Base-by-base conservation (phyloP, 805 yeast species). In the Schizosaccharomyces osmophilus region DNA sequence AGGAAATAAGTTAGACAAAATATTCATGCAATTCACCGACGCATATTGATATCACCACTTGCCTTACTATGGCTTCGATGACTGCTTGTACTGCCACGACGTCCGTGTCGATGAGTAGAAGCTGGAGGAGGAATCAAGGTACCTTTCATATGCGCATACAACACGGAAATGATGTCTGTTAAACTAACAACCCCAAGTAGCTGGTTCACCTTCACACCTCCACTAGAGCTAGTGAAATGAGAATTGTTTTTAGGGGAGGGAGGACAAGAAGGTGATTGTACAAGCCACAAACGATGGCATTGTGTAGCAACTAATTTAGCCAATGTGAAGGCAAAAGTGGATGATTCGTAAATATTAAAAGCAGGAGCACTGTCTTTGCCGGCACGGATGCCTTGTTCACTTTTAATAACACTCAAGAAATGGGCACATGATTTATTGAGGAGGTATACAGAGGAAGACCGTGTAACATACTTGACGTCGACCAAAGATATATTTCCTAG, bases 361-460 rank as follows among this genome's bases (percentile, higher is more conserved):
- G 93, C 90, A 19, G 98, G 98, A 77, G 84, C 90, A 54, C 94
- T 87, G 74, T 90, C 98, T 72, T 89, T 88, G 61, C 96, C 96
- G 69, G 88, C 89, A 68, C 84, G 94, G 41, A 90, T 77, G 24
- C 98, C 98, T 69, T 95, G 82, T 62, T 83, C 83, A 65, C 85
- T 83, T 65, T 93, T 78, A 64, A 89, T 88, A 64, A 88, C 84
- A 15, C 94, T 82, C 63, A 90, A 81, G 70, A 90, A 90, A 72
- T 85, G 93, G 67, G 87, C 77, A 72, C 95, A 93, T 5, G 93
- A 78, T 70, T 85, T 83, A 68, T 84, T 83, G 63, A 90, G 76
- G 65, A 87, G 75, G 63, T 85, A 88, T 15, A 94, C 84, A 70
- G 89, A 89, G 13, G 58, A 42, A 26, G 39, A 41, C 5, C 55